Base-by-base conservation (phyloP, 345 rosid genomes). In the Melaleuca quinquenervia region DNA sequence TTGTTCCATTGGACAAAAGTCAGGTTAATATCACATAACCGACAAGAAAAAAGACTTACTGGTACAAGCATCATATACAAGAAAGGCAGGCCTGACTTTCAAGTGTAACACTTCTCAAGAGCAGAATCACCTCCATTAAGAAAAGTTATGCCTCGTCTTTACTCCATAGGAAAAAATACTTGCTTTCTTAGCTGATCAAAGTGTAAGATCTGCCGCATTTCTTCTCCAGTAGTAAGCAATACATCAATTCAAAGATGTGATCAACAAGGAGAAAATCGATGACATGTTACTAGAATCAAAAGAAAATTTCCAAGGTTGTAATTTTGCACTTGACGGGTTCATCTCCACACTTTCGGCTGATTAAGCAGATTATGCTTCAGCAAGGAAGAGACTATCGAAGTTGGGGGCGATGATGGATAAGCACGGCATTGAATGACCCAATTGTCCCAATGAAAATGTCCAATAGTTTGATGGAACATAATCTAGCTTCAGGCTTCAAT, bases 1-100 rank as follows among this genome's bases (percentile, higher is more conserved):
- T 98, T 83, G 86, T 41, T 64, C 58, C 88, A 88, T 86, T 10
- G 3, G 8, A 82, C 45, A 82, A 48, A 56, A 8, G 6, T n/a
- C 54, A 60, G 32, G 76, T 84, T 50, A 27, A 82, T 49, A 49
- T 82, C 84, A 51, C 12, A 52, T 82, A 48, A 21, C 45, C 52
- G 9, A 50, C 36, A 26, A 82, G 2, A 0, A 8, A 36, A 32
- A 8, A 32, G 20, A 32, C 22, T 8, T 70, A 0, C 45, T 5
- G 32, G 48, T 64, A 64, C 11, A 64, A 1, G 78, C 78, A 32
- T 32, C 78, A 18, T 70, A 32, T 5, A 70, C 78, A 70, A 32
- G 24, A 70, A 8, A 18, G 24, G 3, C 8, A 16, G 7, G 48
- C 24, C 18, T 16, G 48, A 32, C 24, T 70, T 70, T 70, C 78